Percentiles rank a stretch among this genome's conserved stretches.
Evolutionary conservation across 371 early-diverging fungal genomes (phyloP).

Genomic region (Syncephalastrum racemosum): DNA sequence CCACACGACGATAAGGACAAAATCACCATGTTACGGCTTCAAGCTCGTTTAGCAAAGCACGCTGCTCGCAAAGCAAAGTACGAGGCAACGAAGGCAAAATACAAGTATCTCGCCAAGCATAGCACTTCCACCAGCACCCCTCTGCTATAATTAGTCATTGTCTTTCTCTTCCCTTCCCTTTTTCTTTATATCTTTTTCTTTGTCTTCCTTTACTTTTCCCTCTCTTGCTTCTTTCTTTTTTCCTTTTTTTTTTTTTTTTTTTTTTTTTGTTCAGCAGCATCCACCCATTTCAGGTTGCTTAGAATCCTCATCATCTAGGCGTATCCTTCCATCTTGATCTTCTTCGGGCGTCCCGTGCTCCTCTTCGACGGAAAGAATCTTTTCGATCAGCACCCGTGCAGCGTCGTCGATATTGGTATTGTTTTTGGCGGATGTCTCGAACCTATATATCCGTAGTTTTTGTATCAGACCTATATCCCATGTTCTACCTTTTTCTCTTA

Average conservation of each 20-base stretch:
- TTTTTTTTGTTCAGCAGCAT: slow-evolving; percentile 11
- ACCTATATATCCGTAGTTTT: slow-evolving; percentile 33
- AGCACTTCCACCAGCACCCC: too few species aligned
- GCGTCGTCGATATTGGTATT: slow-evolving; percentile 69
- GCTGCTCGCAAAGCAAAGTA: too few species aligned
- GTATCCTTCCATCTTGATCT: slow-evolving; percentile 20
- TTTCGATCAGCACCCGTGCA: slow-evolving; percentile 47
- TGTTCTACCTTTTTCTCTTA: slow-evolving; percentile 11
- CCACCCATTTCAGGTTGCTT: slow-evolving; percentile 10
- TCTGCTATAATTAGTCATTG: too few species aligned
- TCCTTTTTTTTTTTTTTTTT: not conserved
- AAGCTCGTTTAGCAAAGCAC: too few species aligned
- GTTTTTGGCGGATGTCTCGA: slow-evolving; percentile 67
- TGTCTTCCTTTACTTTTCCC: too few species aligned
- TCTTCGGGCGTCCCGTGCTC: slow-evolving; percentile 30
- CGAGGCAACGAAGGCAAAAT: too few species aligned
- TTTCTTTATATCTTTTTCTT: too few species aligned
- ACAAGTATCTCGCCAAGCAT: too few species aligned
- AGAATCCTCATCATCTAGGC: slow-evolving; percentile 9
- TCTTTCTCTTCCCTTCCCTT: too few species aligned
- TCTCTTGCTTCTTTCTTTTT: too few species aligned
- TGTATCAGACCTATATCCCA: slow-evolving; percentile 3
- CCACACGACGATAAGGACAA: too few species aligned
- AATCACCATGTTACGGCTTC: too few species aligned
- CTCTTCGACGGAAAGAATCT: slow-evolving; percentile 41